phyloP scores from a whole-genome alignment of 2,329 filamentous ascomycete genomes.

The Alternaria longipes region DNA sequence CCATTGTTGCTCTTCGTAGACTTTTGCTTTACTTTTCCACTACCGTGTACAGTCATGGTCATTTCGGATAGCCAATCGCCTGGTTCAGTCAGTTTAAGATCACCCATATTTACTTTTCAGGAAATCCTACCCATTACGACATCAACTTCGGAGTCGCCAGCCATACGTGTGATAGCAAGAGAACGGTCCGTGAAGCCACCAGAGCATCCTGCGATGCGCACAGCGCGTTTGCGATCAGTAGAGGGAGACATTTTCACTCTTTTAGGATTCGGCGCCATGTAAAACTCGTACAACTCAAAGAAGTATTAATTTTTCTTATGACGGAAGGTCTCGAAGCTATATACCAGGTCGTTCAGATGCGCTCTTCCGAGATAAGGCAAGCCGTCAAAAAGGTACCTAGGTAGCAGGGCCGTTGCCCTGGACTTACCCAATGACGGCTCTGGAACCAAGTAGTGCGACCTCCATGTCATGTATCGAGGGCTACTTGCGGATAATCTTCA shows the following conservation, averaged over 20 bases:
- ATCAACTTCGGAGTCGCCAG: constrained; percentile 39
- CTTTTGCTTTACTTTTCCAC: constrained; percentile 47
- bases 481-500: constrained; percentile 4
- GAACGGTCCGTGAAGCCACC: constrained; percentile 54
- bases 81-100: constrained; percentile 3
- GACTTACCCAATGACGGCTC: constrained; percentile 16
- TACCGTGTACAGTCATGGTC: constrained; percentile 42
- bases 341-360: constrained; percentile 13
- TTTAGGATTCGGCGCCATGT: constrained; percentile 14
- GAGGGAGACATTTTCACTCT: constrained; percentile 23
- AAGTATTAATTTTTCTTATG: neutral
- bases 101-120: neutral
- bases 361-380: constrained; percentile 10
- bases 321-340: constrained; percentile 15
- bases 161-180: constrained; percentile 46
- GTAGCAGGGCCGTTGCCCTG: constrained; percentile 13
- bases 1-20: constrained; percentile 36
- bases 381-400: neutral
- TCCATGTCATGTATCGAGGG: constrained; percentile 16
- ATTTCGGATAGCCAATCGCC: constrained; percentile 44
- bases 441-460: constrained; percentile 5
- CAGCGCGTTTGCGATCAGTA: constrained; percentile 32
- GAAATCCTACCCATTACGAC: constrained; percentile 33
- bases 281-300: neutral
- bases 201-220: constrained; percentile 48